Base-by-base conservation (phyloP, 2,329 filamentous ascomycete genomes). In the Microdochium nivale region DNA sequence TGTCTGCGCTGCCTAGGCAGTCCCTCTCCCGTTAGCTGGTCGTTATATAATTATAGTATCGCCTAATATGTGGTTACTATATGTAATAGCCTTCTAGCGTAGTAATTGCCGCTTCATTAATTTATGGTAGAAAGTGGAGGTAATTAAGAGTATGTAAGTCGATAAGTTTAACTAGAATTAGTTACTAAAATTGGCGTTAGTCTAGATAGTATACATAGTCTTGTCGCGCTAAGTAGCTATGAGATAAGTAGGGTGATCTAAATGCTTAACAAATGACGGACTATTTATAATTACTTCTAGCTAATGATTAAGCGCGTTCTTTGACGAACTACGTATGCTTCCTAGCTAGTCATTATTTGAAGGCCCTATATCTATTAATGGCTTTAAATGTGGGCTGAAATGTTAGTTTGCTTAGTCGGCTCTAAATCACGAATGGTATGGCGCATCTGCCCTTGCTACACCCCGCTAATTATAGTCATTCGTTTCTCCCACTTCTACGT, bases 121-220 rank as follows among this genome's bases (percentile, higher is more conserved):
- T 60, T 57, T 10, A 58, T 60, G 2, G 61, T 60, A 56, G 59
- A 19, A 16, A 62, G 30, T 55, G 25, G 65, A 62, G 23, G 5
- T 14, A n/a, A 59, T 59, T 32, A 65, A 59, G 11, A 58, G 59
- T 14, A 64, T 64, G 27, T 53, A 53, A 9, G 67, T 53, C 10
- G 69, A 55, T 19, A 65, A 63, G 16, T 58, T 52, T 37, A 62
- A 64, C 13, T 67, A 56, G 19, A 67, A 58, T 49, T 57, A 55
- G 49, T 72, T 69, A 5, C 65, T 62, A 4, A 66, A 52, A 8
- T 55, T 33, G 30, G 30, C 30, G 30, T 33, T 14, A 33, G 30
- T 33, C 30, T 33, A 33, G 30, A 33, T 14, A 8, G 30, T 33
- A 14, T 33, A 33, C 30, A 33, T 14, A 33, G 8, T 33, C 30